Evolutionary conservation across 768 basidiomycete genomes (phyloP).

Genomic region (Imleria badia): DNA sequence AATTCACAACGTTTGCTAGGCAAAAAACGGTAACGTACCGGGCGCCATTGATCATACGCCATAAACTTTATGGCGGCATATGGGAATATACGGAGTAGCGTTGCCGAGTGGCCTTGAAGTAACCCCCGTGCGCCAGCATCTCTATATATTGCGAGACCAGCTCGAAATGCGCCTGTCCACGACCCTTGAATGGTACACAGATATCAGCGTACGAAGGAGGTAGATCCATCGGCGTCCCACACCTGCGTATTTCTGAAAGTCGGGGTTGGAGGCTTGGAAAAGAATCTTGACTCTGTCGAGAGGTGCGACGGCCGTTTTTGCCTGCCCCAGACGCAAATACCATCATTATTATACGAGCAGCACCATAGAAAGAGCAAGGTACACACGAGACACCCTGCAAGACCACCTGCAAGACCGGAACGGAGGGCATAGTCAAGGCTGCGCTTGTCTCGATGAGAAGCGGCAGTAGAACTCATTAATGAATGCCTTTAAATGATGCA

Average conservation of each 20-base stretch:
- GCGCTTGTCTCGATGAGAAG: constrained; percentile 50
- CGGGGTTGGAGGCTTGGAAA: constrained; percentile 95
- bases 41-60: constrained; percentile 87
- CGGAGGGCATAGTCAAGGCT: constrained; percentile 64
- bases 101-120: constrained; percentile 95
- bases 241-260: constrained; percentile 94
- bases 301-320: constrained; percentile 93
- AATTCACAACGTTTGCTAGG: neutral
- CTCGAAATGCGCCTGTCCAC: constrained; percentile 81
- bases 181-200: constrained; percentile 52
- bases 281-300: constrained; percentile 98
- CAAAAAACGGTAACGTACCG: constrained; percentile 44
- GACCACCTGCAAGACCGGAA: constrained; percentile 88
- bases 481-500: neutral
- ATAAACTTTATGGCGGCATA: constrained; percentile 98
- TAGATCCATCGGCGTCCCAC: constrained; percentile 28
- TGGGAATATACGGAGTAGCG: constrained; percentile 90
- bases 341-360: constrained; percentile 4
- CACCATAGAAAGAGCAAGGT: neutral
- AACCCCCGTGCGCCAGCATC: constrained; percentile 74
- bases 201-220: constrained; percentile 21
- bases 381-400: constrained; percentile 91
- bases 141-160: constrained; percentile 68
- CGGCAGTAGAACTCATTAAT: constrained; percentile 36
- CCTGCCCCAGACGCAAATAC: constrained; percentile 45